phyloP scores from a whole-genome alignment of 208 protist genomes.

The Crithidia expoeki region DNA sequence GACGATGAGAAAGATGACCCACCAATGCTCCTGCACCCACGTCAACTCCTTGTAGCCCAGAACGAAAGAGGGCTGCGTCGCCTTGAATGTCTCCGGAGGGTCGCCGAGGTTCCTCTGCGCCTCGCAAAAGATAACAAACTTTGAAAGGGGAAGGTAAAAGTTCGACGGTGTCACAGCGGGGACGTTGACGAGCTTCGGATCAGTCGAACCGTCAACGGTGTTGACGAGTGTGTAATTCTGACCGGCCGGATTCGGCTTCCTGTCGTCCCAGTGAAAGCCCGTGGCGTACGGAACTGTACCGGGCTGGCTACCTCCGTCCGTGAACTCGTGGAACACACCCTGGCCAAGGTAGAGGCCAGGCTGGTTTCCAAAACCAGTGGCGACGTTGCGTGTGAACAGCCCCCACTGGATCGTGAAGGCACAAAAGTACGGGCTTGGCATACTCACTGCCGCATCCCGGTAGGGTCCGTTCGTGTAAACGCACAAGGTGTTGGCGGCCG shows the following conservation, averaged over 20 bases:
- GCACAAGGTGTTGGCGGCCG: background rate
- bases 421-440: background rate
- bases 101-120: conserved; percentile 35
- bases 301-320: background rate
- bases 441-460: background rate
- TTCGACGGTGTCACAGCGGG: background rate
- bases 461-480: background rate
- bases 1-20: conserved; percentile 47
- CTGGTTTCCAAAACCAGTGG: background rate
- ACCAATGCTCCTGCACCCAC: conserved; percentile 66
- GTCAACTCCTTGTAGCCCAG: conserved; percentile 57
- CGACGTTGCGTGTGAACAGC: background rate
- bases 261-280: background rate
- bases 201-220: background rate
- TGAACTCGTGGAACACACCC: background rate
- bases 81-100: conserved; percentile 11
- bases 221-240: conserved; percentile 4
- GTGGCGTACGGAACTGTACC: background rate
- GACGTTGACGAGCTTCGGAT: background rate
- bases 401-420: conserved; percentile 15
- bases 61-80: conserved; percentile 42
- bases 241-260: background rate
- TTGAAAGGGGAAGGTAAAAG: conserved; percentile 6
- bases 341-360: background rate
- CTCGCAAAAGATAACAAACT: conserved; percentile 40